phyloP scores from a whole-genome alignment of 495 filamentous ascomycete species.

The Podospora pseudoanserina region DNA sequence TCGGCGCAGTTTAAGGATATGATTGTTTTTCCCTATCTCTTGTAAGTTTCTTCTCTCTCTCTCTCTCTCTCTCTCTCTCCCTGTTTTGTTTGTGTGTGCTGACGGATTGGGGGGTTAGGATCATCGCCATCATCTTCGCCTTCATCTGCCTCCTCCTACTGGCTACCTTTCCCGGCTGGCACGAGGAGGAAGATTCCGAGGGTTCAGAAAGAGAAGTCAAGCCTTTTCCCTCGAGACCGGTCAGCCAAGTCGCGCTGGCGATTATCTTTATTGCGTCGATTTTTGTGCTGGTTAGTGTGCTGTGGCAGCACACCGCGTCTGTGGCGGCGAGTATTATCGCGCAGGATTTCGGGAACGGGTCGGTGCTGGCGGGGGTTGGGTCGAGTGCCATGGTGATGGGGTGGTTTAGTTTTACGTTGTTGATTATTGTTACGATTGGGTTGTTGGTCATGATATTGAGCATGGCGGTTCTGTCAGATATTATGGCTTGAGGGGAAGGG shows the following conservation, averaged over 20 bases:
- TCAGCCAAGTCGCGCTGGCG: slow-evolving; percentile 69
- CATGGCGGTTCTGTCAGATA: slow-evolving; percentile 61
- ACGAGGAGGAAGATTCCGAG: slow-evolving; percentile 63
- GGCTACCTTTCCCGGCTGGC: slow-evolving; percentile 79
- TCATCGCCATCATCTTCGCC: slow-evolving; percentile 79
- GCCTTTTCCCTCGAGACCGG: slow-evolving; percentile 71
- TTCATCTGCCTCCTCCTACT: slow-evolving; percentile 72
- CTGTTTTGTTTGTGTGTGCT: not conserved
- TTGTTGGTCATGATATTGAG: slow-evolving; percentile 93
- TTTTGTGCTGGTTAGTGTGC: slow-evolving; percentile 70
- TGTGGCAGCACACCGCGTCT: slow-evolving; percentile 87
- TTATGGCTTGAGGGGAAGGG: slow-evolving; percentile 27
- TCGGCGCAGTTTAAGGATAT: slow-evolving; percentile 75
- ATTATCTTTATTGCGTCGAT: slow-evolving; percentile 77
- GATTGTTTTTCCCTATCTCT: slow-evolving; percentile 75
- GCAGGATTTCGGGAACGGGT: slow-evolving; percentile 93
- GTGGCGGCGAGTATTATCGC: slow-evolving; percentile 90
- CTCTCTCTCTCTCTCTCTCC: not conserved
- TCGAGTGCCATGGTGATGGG: slow-evolving; percentile 92
- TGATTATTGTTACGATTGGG: slow-evolving; percentile 92
- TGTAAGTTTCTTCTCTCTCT: slow-evolving; percentile 44
- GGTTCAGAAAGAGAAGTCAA: slow-evolving; percentile 70
- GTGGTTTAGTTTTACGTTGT: slow-evolving; percentile 90
- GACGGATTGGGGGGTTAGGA: slow-evolving; percentile 40
- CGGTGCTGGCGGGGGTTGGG: slow-evolving; percentile 81